Conservation (phyloP, 495 filamentous ascomycete species). For the Hypoxylon lienhwacheense region DNA sequence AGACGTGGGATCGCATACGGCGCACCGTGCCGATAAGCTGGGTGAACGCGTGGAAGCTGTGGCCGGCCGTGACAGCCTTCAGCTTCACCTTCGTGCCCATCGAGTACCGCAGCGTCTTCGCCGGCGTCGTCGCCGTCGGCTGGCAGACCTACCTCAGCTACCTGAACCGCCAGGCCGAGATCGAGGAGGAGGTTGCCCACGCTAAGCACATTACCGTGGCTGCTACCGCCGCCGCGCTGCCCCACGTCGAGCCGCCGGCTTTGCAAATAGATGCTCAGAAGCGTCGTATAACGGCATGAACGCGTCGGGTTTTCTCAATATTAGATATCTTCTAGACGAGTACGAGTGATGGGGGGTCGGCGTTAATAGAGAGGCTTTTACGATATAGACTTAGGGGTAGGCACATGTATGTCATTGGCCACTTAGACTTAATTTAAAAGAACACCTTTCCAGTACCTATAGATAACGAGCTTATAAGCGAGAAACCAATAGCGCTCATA, state of each 20-base stretch:
- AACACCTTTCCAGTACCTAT: too few relatives aligned
- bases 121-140: constrained; percentile 74
- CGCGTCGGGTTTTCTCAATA: background rate
- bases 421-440: too few relatives aligned
- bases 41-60: constrained; percentile 81
- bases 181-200: constrained; percentile 40
- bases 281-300: constrained; percentile 9
- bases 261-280: constrained; percentile 11
- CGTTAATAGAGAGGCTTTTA: background rate
- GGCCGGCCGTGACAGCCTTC: constrained; percentile 86
- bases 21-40: constrained; percentile 76
- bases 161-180: constrained; percentile 74
- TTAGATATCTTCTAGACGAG: background rate
- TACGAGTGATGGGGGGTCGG: background rate
- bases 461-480: too few relatives aligned
- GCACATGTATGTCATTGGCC: too few relatives aligned
- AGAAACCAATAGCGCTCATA: too few relatives aligned
- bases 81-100: constrained; percentile 81
- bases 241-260: background rate
- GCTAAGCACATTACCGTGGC: too few relatives aligned
- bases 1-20: constrained; percentile 69
- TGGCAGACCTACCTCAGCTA: constrained; percentile 91
- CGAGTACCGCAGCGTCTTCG: constrained; percentile 77
- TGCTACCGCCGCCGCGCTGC: background rate
- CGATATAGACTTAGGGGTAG: background rate